A percentile compares a stretch with the other conserved stretches of the same genome.
phyloP scores from a whole-genome alignment of 2,329 filamentous ascomycete species.

The Trichoderma koningii region DNA sequence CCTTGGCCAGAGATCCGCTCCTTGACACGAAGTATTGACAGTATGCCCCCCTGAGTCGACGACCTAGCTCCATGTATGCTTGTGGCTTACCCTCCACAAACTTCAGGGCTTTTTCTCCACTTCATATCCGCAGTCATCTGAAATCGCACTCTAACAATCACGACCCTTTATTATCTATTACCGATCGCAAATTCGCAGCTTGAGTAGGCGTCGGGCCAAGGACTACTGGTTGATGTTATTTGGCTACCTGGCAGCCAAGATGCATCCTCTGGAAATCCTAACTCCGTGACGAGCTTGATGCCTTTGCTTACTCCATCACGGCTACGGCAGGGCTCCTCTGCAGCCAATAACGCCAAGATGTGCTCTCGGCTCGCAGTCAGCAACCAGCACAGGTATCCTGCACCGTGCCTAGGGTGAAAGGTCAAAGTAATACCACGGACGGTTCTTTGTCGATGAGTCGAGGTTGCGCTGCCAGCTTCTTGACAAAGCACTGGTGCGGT shows the following conservation, averaged over 20 bases:
- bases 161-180: neutral
- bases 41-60: neutral
- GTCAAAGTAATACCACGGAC: neutral
- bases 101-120: conserved; percentile 9
- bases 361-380: too few relatives aligned
- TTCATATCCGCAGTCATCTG: conserved; percentile 13
- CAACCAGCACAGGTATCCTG: neutral
- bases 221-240: neutral
- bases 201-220: conserved; percentile 9
- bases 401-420: neutral
- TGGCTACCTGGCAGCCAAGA: too few relatives aligned
- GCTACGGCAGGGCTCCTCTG: neutral
- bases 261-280: neutral
- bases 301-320: neutral
- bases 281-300: neutral
- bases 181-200: conserved; percentile 1
- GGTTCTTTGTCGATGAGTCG: neutral
- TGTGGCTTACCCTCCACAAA: neutral
- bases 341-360: neutral
- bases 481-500: neutral
- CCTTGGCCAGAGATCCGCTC: neutral
- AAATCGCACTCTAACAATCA: neutral
- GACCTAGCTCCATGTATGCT: neutral
- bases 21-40: neutral
- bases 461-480: neutral